Percentiles rank a stretch among this genome's conserved stretches.
These are phyloP conservation scores for Trametes gibbosa DNA, from an alignment of 768 basidiomycete species.

Conservation along the genomic window DNA sequence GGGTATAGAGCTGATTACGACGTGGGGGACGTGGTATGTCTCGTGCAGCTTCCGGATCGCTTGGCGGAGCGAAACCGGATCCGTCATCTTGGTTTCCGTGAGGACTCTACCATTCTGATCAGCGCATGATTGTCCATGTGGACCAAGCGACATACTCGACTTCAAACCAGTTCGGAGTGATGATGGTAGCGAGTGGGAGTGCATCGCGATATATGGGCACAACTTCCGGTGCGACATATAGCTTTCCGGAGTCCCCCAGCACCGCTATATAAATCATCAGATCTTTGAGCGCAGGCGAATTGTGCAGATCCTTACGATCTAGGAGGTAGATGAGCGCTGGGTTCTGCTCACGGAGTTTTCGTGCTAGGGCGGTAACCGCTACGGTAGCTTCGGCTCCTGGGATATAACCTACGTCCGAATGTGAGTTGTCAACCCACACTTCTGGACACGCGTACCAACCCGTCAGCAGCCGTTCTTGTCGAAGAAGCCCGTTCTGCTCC, in stretches of 20 bases:
- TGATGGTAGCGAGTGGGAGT: slow-evolving; percentile 83
- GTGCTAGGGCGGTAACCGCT: slow-evolving; percentile 61
- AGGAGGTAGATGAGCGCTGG: slow-evolving; percentile 79
- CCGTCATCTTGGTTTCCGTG: slow-evolving; percentile 68
- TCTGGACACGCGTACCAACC: slow-evolving; percentile 38
- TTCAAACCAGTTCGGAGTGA: slow-evolving; percentile 98
- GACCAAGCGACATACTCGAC: slow-evolving; percentile 59
- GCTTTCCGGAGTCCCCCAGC: slow-evolving; percentile 84
- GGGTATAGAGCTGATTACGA: slow-evolving; percentile 91
- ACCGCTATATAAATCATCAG: slow-evolving; percentile 59
- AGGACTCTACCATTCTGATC: slow-evolving; percentile 64
- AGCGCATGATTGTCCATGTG: neutral
- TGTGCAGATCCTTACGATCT: slow-evolving; percentile 64
- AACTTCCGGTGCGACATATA: slow-evolving; percentile 88
- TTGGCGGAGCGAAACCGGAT: slow-evolving; percentile 58
- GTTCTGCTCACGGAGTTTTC: slow-evolving; percentile 53
- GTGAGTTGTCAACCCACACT: neutral
- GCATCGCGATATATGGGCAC: slow-evolving; percentile 82
- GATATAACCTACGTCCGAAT: slow-evolving; percentile 66
- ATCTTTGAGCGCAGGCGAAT: neutral
- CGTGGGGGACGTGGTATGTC: slow-evolving; percentile 74
- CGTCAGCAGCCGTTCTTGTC: slow-evolving; percentile 73
- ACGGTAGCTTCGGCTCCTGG: slow-evolving; percentile 77
- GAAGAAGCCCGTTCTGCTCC: slow-evolving; percentile 72
- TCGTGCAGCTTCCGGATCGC: slow-evolving; percentile 76